These are phyloP conservation scores for Penicillium crystallinum DNA, from an alignment of 495 filamentous ascomycete species.

Conservation along the genomic window DNA sequence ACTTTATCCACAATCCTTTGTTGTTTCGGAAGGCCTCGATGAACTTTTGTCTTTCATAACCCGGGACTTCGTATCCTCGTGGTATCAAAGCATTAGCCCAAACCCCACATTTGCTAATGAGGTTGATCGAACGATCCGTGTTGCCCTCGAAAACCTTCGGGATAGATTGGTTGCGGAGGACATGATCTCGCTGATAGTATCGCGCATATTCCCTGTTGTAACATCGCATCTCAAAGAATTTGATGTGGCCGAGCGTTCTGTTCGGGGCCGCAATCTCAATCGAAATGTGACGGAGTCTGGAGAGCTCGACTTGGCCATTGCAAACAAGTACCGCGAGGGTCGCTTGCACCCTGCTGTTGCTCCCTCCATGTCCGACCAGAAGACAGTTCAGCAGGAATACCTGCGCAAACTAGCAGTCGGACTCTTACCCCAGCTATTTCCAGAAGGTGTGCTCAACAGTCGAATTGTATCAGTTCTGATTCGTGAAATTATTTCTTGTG, in stretches of 20 bases:
- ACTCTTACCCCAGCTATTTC: conserved; percentile 72
- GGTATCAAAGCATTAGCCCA: conserved; percentile 83
- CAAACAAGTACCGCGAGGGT: conserved; percentile 84
- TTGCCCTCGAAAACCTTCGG: conserved; percentile 64
- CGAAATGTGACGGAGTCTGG: conserved; percentile 92
- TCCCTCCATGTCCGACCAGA: conserved; percentile 73
- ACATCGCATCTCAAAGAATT: conserved; percentile 90
- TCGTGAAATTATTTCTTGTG: conserved; percentile 70
- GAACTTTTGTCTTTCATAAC: conserved; percentile 70
- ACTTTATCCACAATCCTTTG: conserved; percentile 71
- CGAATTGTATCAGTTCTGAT: conserved; percentile 73
- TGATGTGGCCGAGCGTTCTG: conserved; percentile 79
- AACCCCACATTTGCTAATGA: conserved; percentile 77
- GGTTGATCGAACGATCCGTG: conserved; percentile 72
- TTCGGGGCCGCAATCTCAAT: conserved; percentile 81
- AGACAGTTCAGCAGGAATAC: conserved; percentile 79
- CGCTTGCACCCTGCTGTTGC: conserved; percentile 87
- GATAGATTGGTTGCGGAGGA: conserved; percentile 68
- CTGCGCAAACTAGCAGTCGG: conserved; percentile 63
- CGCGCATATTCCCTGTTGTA: conserved; percentile 77
- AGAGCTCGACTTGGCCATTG: conserved; percentile 90
- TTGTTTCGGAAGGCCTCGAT: conserved; percentile 77
- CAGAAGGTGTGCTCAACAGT: conserved; percentile 67
- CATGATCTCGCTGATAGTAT: conserved; percentile 72
- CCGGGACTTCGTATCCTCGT: conserved; percentile 80